Conservation (phyloP, 2,329 filamentous ascomycete genomes). For the Tolypocladium cylindrosporum region DNA sequence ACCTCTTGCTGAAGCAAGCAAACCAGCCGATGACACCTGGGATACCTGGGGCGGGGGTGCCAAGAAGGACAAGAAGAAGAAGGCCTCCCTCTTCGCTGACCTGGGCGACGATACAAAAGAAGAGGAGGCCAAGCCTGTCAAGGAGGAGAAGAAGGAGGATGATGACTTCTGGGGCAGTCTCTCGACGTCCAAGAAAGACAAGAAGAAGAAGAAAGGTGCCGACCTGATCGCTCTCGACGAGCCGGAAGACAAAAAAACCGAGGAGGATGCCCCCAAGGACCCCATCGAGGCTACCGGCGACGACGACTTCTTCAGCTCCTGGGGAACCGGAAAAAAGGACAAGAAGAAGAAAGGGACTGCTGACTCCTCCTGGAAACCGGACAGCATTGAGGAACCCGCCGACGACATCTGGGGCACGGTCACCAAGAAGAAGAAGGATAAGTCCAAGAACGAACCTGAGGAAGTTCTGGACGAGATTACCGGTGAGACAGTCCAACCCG, state of each 20-base stretch:
- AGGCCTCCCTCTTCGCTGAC: constrained; percentile 1
- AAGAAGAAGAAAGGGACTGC: constrained; percentile 25
- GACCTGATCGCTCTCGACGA: constrained; percentile 27
- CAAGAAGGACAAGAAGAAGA: constrained; percentile 10
- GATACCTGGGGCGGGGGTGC: neutral
- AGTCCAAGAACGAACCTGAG: constrained; percentile 36
- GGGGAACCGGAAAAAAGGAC: constrained; percentile 44
- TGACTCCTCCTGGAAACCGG: constrained; percentile 24
- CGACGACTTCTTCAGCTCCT: constrained; percentile 46
- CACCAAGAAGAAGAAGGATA: constrained; percentile 40
- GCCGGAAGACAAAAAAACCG: constrained; percentile 10
- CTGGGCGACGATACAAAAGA: neutral
- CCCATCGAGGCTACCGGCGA: constrained; percentile 23
- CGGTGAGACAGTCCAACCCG: constrained; percentile 35
- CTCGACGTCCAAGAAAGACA: constrained; percentile 4
- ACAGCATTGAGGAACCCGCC: constrained; percentile 32
- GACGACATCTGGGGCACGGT: constrained; percentile 28
- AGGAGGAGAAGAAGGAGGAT: neutral
- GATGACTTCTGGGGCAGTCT: neutral
- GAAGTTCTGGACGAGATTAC: constrained; percentile 36
- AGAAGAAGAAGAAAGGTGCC: constrained; percentile 27
- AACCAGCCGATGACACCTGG: constrained; percentile 1
- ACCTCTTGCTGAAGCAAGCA: neutral
- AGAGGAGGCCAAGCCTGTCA: neutral
- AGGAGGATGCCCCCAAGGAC: constrained; percentile 16